Percentiles rank a stretch among this genome's conserved stretches.
phyloP scores from a whole-genome alignment of 768 basidiomycete species.

The Xerocomus brunneocitrinus region DNA sequence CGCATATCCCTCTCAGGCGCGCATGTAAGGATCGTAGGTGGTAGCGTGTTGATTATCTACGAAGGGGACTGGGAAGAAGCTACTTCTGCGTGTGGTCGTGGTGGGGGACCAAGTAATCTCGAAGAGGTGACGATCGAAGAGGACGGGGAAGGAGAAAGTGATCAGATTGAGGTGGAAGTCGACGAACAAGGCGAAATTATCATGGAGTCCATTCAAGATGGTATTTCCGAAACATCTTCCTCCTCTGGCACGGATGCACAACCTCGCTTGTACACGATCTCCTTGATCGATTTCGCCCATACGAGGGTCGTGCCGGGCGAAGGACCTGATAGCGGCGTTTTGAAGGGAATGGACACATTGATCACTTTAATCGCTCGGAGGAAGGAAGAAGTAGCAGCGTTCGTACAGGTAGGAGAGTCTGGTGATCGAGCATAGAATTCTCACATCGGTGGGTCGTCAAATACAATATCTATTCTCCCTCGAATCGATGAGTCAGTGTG shows the following conservation, averaged over 20 bases:
- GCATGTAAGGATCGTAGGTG: conserved; percentile 79
- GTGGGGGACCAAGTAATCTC: conserved; percentile 27
- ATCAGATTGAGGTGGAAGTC: conserved; percentile 35
- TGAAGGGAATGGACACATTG: conserved; percentile 68
- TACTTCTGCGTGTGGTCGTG: conserved; percentile 27
- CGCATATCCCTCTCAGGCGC: conserved; percentile 43
- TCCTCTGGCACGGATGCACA: conserved; percentile 30
- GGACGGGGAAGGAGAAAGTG: conserved; percentile 36
- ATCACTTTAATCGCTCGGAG: conserved; percentile 57
- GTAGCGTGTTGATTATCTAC: conserved; percentile 78
- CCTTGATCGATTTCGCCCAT: conserved; percentile 95
- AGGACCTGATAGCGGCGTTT: conserved; percentile 76
- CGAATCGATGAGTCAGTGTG: neutral
- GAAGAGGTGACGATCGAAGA: conserved; percentile 29
- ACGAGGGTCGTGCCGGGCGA: conserved; percentile 60
- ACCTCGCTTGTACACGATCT: conserved; percentile 48
- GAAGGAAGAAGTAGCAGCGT: conserved; percentile 38
- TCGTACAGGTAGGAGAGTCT: neutral
- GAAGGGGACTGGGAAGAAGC: conserved; percentile 53
- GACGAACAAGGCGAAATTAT: conserved; percentile 25
- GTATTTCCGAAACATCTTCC: conserved; percentile 26
- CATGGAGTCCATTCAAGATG: conserved; percentile 17
- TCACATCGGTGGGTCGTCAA: neutral
- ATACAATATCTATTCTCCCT: neutral
- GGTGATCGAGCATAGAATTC: neutral